Base-by-base conservation (phyloP, 2,329 filamentous ascomycete species). In the Cladosporium sp. region DNA sequence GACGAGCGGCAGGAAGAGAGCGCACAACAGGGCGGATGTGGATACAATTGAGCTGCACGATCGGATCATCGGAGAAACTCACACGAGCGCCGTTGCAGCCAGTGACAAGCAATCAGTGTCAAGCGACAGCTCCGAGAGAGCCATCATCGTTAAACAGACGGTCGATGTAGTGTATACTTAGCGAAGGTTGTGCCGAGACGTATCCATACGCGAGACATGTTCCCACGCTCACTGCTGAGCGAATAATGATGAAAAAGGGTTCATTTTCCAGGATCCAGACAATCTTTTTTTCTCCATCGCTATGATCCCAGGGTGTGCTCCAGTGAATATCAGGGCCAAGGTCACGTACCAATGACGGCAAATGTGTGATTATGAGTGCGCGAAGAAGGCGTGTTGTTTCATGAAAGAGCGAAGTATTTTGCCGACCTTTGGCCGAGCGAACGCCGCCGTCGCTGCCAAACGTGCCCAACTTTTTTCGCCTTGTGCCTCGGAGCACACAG, bases 81-180 rank as follows among this genome's bases (percentile, higher is more conserved):
- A 14, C 14, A 26, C 28, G 8, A 55, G 21, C 7, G 57, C 36
- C 12, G 26, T 44, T 3, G 34, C 34, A 4, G 36, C 36, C 15
- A 41, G 34, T n/a, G 63, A 58, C 24, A 59, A 65, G 10, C 24
- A 32, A 7, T 44, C 34, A 7, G 36, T 59, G 12, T 38, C 32
- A 8, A 65, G 63, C 21, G 63, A 65, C 24, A 36, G 63, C 52
- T 65, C 63, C 0, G 52, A 47, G 30, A 58, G 28, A 26, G 63
- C 63, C 14, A 65, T 65, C 21, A 47, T 65, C 11, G 63, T 65
- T 4, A 32, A 54, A 24, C 52, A 65, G 38, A 65, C 63, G 21
- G 24, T 51, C 6, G 47, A 51, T 15, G 47, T 51, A 18, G 47
- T 51, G 24, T 51, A 51, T 28, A 28, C 21, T 44, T 44, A 44